A percentile compares a stretch with the other conserved stretches of the same genome.
phyloP scores from a whole-genome alignment of 306 rosid species.

The Abrus pulchellus region DNA sequence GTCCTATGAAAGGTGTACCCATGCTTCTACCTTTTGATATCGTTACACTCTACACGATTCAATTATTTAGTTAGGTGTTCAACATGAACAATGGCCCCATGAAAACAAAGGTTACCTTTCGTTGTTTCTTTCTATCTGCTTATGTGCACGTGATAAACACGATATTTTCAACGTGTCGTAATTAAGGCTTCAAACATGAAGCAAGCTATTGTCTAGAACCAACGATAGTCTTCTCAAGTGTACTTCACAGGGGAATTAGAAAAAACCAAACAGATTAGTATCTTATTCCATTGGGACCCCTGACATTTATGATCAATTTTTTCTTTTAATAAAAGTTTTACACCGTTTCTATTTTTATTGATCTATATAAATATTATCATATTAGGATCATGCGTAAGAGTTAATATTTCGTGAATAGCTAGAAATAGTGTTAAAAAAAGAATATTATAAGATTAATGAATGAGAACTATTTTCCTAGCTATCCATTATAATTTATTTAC shows the following conservation, averaged over 20 bases:
- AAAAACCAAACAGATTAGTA: not conserved
- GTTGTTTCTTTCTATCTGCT: conserved; percentile 2
- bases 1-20: not conserved
- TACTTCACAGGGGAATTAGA: not conserved
- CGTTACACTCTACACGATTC: not conserved
- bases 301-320: not conserved
- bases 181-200: not conserved
- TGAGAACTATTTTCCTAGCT: too few relatives aligned
- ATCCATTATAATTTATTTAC: too few relatives aligned
- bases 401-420: too few relatives aligned
- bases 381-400: not conserved
- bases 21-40: not conserved
- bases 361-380: not conserved
- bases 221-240: not conserved
- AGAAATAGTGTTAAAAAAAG: not conserved
- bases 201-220: not conserved
- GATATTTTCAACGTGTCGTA: not conserved
- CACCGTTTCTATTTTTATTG: not conserved
- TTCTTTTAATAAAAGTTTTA: not conserved
- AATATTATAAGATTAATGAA: too few relatives aligned
- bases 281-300: not conserved
- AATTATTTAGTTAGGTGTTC: conserved; percentile 39
- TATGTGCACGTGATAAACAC: conserved; percentile 24
- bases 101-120: conserved; percentile 2
- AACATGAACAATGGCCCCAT: conserved; percentile 19